phyloP scores from a whole-genome alignment of 202 grass and related monocot genomes.

The Panicum virgatum region DNA sequence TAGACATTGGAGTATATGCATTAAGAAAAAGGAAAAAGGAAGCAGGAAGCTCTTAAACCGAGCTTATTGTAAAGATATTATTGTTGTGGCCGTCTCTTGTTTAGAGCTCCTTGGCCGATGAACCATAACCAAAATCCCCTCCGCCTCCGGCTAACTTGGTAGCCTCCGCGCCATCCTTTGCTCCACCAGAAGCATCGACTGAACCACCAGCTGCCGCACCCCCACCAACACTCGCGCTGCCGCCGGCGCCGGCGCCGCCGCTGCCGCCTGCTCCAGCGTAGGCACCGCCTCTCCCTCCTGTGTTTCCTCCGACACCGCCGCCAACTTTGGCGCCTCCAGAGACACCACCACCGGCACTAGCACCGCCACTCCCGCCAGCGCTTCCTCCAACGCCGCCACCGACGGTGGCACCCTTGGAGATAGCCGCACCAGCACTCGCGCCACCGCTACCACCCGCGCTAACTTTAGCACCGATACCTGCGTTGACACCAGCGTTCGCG shows the following conservation, averaged over 20 bases:
- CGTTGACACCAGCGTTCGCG: background rate
- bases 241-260: too few relatives aligned
- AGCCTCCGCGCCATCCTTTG: background rate
- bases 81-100: background rate
- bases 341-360: background rate
- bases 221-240: background rate
- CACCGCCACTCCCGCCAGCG: background rate
- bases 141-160: background rate
- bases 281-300: background rate
- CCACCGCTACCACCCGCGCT: background rate
- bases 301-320: background rate
- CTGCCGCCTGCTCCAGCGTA: background rate
- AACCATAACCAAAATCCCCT: constrained; percentile 10
- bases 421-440: background rate
- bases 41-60: too few relatives aligned
- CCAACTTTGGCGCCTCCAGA: background rate
- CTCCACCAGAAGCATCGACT: background rate
- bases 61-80: background rate
- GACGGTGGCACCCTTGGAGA: background rate
- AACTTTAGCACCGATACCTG: background rate
- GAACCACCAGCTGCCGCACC: background rate
- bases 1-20: background rate
- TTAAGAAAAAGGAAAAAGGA: background rate
- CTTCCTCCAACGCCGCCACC: background rate
- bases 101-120: constrained; percentile 18